Conservation (phyloP, 2,329 filamentous ascomycete species). For the Hypoxylon sp. region DNA sequence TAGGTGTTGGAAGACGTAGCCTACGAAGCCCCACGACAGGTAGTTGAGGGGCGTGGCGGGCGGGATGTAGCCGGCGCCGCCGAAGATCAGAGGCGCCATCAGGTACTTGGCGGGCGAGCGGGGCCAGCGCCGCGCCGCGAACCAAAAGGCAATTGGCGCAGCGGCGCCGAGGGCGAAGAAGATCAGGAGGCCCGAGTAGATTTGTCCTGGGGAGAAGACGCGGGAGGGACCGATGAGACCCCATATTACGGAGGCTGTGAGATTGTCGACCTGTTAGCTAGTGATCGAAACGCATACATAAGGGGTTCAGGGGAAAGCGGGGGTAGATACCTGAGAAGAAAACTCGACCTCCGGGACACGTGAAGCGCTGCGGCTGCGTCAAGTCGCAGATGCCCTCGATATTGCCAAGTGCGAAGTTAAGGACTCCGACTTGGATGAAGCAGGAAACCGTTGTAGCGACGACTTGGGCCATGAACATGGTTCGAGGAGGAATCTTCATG, state of each 20-base stretch:
- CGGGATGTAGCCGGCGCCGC: conserved; percentile 70
- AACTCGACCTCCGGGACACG: conserved; percentile 74
- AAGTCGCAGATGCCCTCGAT: conserved; percentile 76
- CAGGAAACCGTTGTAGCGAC: conserved; percentile 76
- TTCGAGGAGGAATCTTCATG: conserved; percentile 78
- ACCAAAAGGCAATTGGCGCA: conserved; percentile 67
- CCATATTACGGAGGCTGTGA: conserved; percentile 75
- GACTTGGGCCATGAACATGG: conserved; percentile 77
- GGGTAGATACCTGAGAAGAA: conserved; percentile 70
- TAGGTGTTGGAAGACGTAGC: conserved; percentile 78
- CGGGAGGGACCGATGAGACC: conserved; percentile 75
- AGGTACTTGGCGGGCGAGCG: conserved; percentile 66
- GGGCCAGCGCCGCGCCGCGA: conserved; percentile 65
- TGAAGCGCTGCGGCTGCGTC: conserved; percentile 71
- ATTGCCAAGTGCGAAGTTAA: conserved; percentile 72
- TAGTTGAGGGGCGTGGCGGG: conserved; percentile 82
- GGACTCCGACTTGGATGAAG: conserved; percentile 75
- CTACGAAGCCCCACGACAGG: conserved; percentile 80
- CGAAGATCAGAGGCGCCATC: conserved; percentile 75
- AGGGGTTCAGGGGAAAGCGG: background rate
- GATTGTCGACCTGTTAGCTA: conserved; percentile 9
- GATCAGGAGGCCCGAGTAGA: conserved; percentile 72
- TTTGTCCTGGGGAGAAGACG: conserved; percentile 74
- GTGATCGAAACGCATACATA: background rate
- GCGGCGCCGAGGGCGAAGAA: conserved; percentile 73